Conservation (phyloP, 202 grass and related monocot species). For the Digitaria exilis region DNA sequence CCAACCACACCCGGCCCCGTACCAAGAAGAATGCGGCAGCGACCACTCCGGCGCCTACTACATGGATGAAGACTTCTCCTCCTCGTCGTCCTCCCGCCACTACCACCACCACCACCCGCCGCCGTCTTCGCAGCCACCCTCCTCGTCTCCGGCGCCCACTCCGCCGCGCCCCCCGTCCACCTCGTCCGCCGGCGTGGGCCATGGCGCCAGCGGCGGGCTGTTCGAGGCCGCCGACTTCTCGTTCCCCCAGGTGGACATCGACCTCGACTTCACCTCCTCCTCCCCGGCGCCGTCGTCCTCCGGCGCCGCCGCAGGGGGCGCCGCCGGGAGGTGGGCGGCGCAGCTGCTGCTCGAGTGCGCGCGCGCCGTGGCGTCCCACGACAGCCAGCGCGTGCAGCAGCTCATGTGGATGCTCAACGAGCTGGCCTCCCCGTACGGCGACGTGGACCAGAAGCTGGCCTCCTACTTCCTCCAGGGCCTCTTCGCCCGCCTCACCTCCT, state of each 20-base stretch:
- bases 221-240: conserved; percentile 80
- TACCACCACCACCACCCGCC: conserved; percentile 42
- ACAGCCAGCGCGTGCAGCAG: conserved; percentile 91
- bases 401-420: conserved; percentile 99
- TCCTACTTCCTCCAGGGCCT: conserved; percentile 89
- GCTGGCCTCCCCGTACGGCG: conserved; percentile 84
- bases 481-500: conserved; percentile 77
- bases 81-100: conserved; percentile 81
- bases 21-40: conserved; percentile 91
- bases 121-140: conserved; percentile 10
- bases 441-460: conserved; percentile 85
- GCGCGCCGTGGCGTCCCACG: conserved; percentile 64
- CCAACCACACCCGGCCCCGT: conserved; percentile 18
- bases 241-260: conserved; percentile 66
- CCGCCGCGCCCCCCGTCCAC: conserved; percentile 44
- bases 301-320: conserved; percentile 32
- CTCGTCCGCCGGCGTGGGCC: conserved; percentile 28
- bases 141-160: conserved; percentile 36
- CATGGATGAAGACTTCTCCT: conserved; percentile 99
- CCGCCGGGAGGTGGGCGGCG: conserved; percentile 58
- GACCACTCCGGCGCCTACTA: conserved; percentile 40
- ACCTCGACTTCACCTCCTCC: conserved; percentile 84
- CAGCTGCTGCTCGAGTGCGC: conserved; percentile 84
- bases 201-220: background rate
- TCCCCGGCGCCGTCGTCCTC: conserved; percentile 64